phyloP scores from a whole-genome alignment of 2,329 filamentous ascomycete genomes.

The Aspergillus versicolor region DNA sequence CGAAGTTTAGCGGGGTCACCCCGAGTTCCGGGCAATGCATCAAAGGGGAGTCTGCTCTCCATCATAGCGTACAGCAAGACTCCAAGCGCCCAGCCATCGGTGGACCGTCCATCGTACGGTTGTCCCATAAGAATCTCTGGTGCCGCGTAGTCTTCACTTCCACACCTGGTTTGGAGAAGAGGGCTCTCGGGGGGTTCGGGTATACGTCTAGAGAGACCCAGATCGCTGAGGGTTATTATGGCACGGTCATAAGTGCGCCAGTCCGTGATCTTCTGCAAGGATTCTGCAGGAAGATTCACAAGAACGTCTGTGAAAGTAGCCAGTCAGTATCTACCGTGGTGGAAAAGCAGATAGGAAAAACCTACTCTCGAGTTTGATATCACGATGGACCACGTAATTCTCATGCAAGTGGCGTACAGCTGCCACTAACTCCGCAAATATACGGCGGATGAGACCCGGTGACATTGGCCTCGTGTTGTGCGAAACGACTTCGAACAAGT shows the following conservation, averaged over 20 bases:
- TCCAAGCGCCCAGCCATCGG: slow-evolving; percentile 92
- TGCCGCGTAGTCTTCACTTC: slow-evolving; percentile 94
- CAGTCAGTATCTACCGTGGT: slow-evolving; percentile 4
- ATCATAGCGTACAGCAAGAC: slow-evolving; percentile 91
- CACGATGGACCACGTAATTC: slow-evolving; percentile 85
- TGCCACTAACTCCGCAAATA: slow-evolving; percentile 84
- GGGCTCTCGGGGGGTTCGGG: slow-evolving; percentile 72
- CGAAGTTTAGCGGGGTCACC: slow-evolving; percentile 73
- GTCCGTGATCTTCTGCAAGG: slow-evolving; percentile 66
- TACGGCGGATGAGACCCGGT: slow-evolving; percentile 70
- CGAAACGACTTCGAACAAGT: slow-evolving; percentile 89
- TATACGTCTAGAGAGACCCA: slow-evolving; percentile 84
- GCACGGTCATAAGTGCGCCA: slow-evolving; percentile 78
- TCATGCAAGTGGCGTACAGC: slow-evolving; percentile 84
- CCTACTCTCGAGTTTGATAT: slow-evolving; percentile 97
- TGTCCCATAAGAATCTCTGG: slow-evolving; percentile 96
- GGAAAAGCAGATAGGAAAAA: slow-evolving; percentile 19
- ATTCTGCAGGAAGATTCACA: slow-evolving; percentile 72
- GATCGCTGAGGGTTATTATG: slow-evolving; percentile 83
- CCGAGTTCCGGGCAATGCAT: slow-evolving; percentile 74
- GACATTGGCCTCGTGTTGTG: slow-evolving; percentile 66
- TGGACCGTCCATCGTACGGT: slow-evolving; percentile 86
- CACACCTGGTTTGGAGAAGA: slow-evolving; percentile 88
- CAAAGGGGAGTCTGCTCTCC: slow-evolving; percentile 90
- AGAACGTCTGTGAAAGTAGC: slow-evolving; percentile 68